These are phyloP conservation scores for Plasmodium coatneyi DNA, from an alignment of 169 alveolate genomes.

Conservation along the genomic window DNA sequence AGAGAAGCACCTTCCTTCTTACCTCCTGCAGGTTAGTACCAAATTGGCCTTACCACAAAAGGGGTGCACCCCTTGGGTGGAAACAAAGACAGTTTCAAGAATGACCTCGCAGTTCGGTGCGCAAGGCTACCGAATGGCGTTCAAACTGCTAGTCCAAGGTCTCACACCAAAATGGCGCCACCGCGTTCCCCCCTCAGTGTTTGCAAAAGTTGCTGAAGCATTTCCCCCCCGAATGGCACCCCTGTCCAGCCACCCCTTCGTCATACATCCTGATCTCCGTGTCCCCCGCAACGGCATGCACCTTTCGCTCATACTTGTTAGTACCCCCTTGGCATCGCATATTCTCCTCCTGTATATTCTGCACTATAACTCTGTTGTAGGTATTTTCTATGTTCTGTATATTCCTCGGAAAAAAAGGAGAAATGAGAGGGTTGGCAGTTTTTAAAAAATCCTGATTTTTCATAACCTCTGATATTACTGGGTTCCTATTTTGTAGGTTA, in stretches of 20 bases:
- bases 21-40: neutral
- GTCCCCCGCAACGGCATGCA: neutral
- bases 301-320: neutral
- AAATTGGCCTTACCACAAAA: neutral
- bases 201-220: constrained; percentile 41
- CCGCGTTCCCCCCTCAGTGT: neutral
- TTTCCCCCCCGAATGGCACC: neutral
- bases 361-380: constrained; percentile 24
- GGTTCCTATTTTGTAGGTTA: constrained; percentile 20
- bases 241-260: neutral
- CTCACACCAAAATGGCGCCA: neutral
- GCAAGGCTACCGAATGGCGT: neutral
- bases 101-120: neutral
- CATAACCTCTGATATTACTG: constrained; percentile 15
- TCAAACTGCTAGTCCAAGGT: neutral
- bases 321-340: neutral
- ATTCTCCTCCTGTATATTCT: constrained; percentile 18
- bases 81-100: neutral
- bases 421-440: constrained; percentile 30
- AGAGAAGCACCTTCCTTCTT: neutral
- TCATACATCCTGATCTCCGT: neutral
- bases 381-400: constrained; percentile 37
- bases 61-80: neutral
- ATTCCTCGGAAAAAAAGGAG: constrained; percentile 39
- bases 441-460: constrained; percentile 15